phyloP scores from a whole-genome alignment of 805 yeast species.

The Lachancea fermentati region DNA sequence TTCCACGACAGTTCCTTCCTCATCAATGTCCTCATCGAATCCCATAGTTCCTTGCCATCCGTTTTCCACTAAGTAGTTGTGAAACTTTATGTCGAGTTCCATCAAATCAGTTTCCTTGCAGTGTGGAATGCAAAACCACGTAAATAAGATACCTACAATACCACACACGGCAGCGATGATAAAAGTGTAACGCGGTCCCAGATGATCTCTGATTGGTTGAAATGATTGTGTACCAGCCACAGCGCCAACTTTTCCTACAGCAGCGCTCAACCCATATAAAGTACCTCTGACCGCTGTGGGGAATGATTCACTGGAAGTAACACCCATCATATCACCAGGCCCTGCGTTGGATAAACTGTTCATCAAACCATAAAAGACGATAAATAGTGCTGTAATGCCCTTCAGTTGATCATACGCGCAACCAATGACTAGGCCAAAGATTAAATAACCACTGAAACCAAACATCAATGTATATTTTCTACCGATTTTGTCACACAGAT shows the following conservation, averaged over 20 bases:
- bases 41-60: constrained; percentile 53
- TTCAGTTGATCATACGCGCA: constrained; percentile 52
- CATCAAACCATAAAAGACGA: constrained; percentile 70
- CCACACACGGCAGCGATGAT: constrained; percentile 76
- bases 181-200: constrained; percentile 71
- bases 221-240: constrained; percentile 72
- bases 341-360: constrained; percentile 68
- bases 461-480: constrained; percentile 65
- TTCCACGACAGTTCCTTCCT: neutral
- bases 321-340: constrained; percentile 73
- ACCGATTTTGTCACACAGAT: constrained; percentile 56
- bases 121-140: constrained; percentile 62
- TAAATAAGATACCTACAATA: constrained; percentile 52
- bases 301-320: constrained; percentile 58
- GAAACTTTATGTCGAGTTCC: constrained; percentile 58
- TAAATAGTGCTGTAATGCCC: constrained; percentile 56
- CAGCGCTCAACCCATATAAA: constrained; percentile 69
- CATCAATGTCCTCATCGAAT: constrained; percentile 13
- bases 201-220: constrained; percentile 56
- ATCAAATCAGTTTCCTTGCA: constrained; percentile 62
- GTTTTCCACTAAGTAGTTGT: constrained; percentile 48
- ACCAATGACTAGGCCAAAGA: constrained; percentile 68
- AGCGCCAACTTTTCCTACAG: constrained; percentile 81
- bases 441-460: constrained; percentile 66
- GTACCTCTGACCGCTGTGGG: constrained; percentile 79